Percentiles rank a stretch among this genome's conserved stretches.
Evolutionary conservation across 2,329 filamentous ascomycete genomes (phyloP).

Genomic region (Alternaria sp.): DNA sequence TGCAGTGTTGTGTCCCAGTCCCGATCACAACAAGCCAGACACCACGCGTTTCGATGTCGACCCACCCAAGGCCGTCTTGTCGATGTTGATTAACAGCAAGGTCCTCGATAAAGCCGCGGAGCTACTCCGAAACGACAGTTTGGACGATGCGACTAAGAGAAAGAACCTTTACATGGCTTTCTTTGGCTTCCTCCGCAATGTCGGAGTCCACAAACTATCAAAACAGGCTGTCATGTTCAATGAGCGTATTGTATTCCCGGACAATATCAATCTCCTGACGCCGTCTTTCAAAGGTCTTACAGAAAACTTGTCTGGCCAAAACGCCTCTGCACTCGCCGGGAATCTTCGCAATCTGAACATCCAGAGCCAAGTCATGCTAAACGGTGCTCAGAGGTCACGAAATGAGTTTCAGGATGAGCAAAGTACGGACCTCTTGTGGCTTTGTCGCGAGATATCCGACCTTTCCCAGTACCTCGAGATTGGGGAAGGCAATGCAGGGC

Average conservation of each 20-base stretch:
- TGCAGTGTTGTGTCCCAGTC: conserved; percentile 28
- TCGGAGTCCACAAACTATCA: conserved; percentile 45
- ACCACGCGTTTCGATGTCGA: conserved; percentile 30
- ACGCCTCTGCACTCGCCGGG: neutral
- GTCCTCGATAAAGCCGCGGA: conserved; percentile 49
- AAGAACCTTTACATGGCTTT: conserved; percentile 48
- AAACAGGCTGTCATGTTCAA: conserved; percentile 37
- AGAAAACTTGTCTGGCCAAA: neutral
- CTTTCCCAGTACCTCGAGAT: conserved; percentile 31
- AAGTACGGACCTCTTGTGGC: conserved; percentile 35
- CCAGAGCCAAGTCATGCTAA: conserved; percentile 20
- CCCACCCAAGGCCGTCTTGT: conserved; percentile 35
- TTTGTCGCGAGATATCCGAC: conserved; percentile 42
- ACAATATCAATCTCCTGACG: conserved; percentile 45
- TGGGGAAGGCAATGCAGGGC: neutral
- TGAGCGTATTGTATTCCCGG: conserved; percentile 44
- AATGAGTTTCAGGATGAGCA: conserved; percentile 30
- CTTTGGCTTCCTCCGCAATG: conserved; percentile 49
- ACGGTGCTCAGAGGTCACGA: conserved; percentile 11
- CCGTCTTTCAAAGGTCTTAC: conserved; percentile 31
- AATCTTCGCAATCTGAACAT: neutral
- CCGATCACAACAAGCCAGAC: neutral
- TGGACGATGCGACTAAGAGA: conserved; percentile 47
- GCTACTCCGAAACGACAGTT: conserved; percentile 51
- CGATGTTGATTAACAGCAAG: conserved; percentile 46